Evolutionary conservation across 192 early-diverging fungal genomes (phyloP), one percentile per base, ranked within the genome.

Genomic region (Rhizophagus sp.): DNA sequence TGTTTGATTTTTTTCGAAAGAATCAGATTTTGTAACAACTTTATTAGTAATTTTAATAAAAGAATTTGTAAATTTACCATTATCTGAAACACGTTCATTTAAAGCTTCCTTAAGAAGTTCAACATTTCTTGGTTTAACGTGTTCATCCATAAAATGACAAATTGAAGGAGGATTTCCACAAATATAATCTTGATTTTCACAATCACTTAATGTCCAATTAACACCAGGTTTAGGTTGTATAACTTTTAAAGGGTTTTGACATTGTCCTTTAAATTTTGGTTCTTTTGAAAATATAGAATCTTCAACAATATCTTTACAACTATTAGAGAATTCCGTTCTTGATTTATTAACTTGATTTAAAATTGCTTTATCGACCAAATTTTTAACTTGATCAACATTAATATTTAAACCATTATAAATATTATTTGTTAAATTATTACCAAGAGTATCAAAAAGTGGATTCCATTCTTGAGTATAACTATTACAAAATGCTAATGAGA

Each of bases 101-200:
- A 47, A 47, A 47, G 44, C 11, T 47, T 47, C 44, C 1, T 47
- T 47, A n/a, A 22, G 52, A 7, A 6, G 1, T 22, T 22, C 1
- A 19, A 57, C 19, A 57, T 57, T 19, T 7, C 17, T 34, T 13
- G 24, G 12, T 67, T 67, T 34, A 33, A 67, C 25, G 9, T 25
- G 6, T 67, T 67, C 25, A 11, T 67, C 4, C n/a, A 67, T 22
- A 34, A 67, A 67, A 78, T 90, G 84, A 75, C 89, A 90, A 75
- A 90, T 87, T 25, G 88, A 87, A 27, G 89, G 89, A 25, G 89
- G 89, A 79, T 90, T 90, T 24, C 89, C 89, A 73, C 89, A 90
- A 66, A 88, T 85, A 70, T 88, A 90, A 57, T 88, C 88, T 86
- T 87, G 87, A 33, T 86, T 84, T 34, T 82, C 76, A 62, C 89